Percentiles rank a stretch among this genome's conserved stretches.
Evolutionary conservation across 148 eudicot species (phyloP).

Genomic region (Pharnaceum exiguum): DNA sequence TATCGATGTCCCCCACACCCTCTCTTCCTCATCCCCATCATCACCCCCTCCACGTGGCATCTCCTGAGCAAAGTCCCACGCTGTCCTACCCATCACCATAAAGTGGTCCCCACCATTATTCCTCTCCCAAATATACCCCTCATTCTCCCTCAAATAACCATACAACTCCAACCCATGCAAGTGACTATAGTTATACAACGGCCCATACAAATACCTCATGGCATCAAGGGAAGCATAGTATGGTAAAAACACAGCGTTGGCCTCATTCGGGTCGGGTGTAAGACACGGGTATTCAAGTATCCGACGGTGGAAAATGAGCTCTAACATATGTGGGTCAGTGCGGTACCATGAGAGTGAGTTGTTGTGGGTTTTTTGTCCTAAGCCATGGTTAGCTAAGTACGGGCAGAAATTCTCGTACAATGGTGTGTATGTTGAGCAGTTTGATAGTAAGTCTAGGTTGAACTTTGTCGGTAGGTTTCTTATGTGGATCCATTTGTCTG

Average conservation of each 20-base stretch:
- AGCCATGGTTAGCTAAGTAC: slow-evolving; percentile 64
- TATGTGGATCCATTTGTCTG: slow-evolving; percentile 63
- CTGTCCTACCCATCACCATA: slow-evolving; percentile 56
- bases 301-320: slow-evolving; percentile 78
- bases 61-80: slow-evolving; percentile 67
- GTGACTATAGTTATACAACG: slow-evolving; percentile 42
- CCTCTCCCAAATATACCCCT: slow-evolving; percentile 45
- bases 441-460: slow-evolving; percentile 62
- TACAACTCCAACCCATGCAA: slow-evolving; percentile 54
- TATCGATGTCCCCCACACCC: slow-evolving; percentile 75
- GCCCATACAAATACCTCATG: slow-evolving; percentile 52
- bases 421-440: slow-evolving; percentile 56
- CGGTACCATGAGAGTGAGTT: slow-evolving; percentile 71
- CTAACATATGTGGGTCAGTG: slow-evolving; percentile 66
- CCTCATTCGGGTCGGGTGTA: slow-evolving; percentile 30
- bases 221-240: slow-evolving; percentile 65
- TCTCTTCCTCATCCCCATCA: slow-evolving; percentile 39
- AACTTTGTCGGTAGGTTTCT: slow-evolving; percentile 61
- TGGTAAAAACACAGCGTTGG: slow-evolving; percentile 68
- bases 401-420: slow-evolving; percentile 59
- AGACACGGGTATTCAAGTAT: slow-evolving; percentile 89
- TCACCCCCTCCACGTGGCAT: slow-evolving; percentile 16
- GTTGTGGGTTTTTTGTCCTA: slow-evolving; percentile 78
- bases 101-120: slow-evolving; percentile 64
- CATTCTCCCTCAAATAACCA: slow-evolving; percentile 25